Base-by-base conservation (phyloP, 306 rosid genomes). In the Alnus rubra region DNA sequence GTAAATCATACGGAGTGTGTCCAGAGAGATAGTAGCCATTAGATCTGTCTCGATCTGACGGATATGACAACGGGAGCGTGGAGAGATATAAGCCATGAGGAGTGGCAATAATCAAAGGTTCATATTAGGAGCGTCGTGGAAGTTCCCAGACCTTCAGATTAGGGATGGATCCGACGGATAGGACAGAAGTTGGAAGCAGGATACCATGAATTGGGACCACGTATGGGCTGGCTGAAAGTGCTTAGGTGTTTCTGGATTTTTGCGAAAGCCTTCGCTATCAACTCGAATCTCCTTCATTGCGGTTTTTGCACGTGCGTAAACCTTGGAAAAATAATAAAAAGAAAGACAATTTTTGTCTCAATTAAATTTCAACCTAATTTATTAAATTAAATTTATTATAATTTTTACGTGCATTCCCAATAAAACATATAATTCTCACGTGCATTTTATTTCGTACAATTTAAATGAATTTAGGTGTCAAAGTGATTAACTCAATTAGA, bases 41-140 rank as follows among this genome's bases (percentile, higher is more conserved):
- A 58, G 78, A 80, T 82, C 9, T 0, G 15, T 12, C 0, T 2
- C 1, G 28, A 85, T 89, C 85, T 44, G 69, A 83, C 79, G 88
- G 89, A 1, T 8, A 0, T 4, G 2, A 62, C 53, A 11, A 11
- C 15, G 47, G 18, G 53, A 78, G 14, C 97, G 97, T 92, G 97
- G 96, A 85, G 50, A n/a, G 49, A 76, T 44, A 18, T 74, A 56
- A 85, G 83, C 97, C 96, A 84, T 84, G 85, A 78, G 72, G 80
- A 78, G 71, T 73, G n/a, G 63, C 71, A 0, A 56, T 62, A 65
- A 94, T 88, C 98, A 90, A 94, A 89, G 93, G 94, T 71, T 74
- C 62, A 71, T 7, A 69, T 65, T 65, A 9, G 51, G 31, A 53
- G 55, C 69, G 85, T 67, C 93, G 98, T 94, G 94, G 94, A 81